Evolutionary conservation across 73 alveolate genomes (phyloP), one percentile per base, ranked within the genome.

Genomic region (Paramecium pentaurelia): DNA sequence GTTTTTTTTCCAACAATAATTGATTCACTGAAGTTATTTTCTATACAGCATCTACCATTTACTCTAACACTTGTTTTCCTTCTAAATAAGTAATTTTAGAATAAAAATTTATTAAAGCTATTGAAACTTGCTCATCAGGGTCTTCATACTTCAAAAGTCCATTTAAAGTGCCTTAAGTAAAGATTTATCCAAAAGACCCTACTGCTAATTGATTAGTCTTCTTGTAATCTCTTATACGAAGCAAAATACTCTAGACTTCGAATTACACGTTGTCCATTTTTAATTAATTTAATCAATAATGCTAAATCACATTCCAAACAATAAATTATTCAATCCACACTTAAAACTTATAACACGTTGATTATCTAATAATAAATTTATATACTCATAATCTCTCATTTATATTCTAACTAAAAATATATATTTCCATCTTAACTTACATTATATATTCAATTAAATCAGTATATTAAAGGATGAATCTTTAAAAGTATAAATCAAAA

Each of bases 221-320:
- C n/a, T 80, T 80, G 58, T 80, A 80, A 18, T 80, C 91, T 36
- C 75, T 80, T 9, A 80, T 80, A 20, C 73, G 71, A 44, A 49
- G 75, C n/a, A 80, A 36, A 44, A 80, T 28, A 8, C 64, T 80
- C 47, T 80, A 80, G 30, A 80, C 58, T 42, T 40, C 91, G 30
- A 80, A 80, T 80, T 80, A 47, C 91, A 80, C 73, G 91, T 42
- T 45, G 71, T 80, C 58, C 88, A 75, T 54, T 75, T 38, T 75
- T 38, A 38, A 75, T 38, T 38, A 75, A 75, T 75, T 38, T 37
- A 75, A 27, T 68, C 85, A 68, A 68, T 34, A 32, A 68, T 20
- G 85, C 49, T 68, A 18, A 54, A n/a, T 54, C 49, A 40, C 49
- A 40, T 40, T 40, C 49, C n/a, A 40, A 40, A 40, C 16, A 40